A percentile compares a stretch with the other conserved stretches of the same genome.
Conservation (phyloP, 257 asterid species). For the Leonotis leonurus region DNA sequence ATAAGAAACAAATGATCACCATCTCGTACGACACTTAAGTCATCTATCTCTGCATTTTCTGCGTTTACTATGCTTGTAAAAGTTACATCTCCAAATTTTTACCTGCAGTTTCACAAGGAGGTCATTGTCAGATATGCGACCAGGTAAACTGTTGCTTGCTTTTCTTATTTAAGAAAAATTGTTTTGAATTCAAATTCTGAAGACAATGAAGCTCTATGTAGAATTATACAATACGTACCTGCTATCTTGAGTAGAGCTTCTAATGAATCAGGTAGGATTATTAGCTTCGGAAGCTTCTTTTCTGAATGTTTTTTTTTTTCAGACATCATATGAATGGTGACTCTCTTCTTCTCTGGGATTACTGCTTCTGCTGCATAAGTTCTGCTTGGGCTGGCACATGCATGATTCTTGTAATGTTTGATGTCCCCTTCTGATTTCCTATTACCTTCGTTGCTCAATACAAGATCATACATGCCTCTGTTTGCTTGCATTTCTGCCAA, state of each 20-base stretch:
- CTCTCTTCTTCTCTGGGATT: slow-evolving; percentile 46
- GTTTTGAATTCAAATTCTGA: not conserved
- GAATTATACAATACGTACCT: too few relatives aligned
- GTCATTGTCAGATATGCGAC: slow-evolving; percentile 20
- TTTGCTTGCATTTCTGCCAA: slow-evolving; percentile 33
- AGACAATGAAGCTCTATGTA: too few relatives aligned
- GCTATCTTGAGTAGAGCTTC: slow-evolving; percentile 54
- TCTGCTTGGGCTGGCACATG: slow-evolving; percentile 25
- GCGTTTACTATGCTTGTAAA: slow-evolving; percentile 41
- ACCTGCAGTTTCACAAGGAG: slow-evolving; percentile 57
- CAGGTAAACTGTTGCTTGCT: not conserved
- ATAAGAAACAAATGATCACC: slow-evolving; percentile 76
- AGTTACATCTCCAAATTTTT: slow-evolving; percentile 46
- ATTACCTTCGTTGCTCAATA: slow-evolving; percentile 25
- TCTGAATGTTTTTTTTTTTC: slow-evolving; percentile 17
- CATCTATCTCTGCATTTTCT: slow-evolving; percentile 80
- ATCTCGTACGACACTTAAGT: slow-evolving; percentile 61
- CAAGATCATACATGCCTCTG: slow-evolving; percentile 35
- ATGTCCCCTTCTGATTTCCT: slow-evolving; percentile 20
- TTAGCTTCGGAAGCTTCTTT: slow-evolving; percentile 40
- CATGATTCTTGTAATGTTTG: too few relatives aligned
- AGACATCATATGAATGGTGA: slow-evolving; percentile 56
- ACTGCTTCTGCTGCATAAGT: slow-evolving; percentile 18
- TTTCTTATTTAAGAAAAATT: not conserved
- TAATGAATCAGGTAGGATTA: slow-evolving; percentile 65